A percentile compares a stretch with the other conserved stretches of the same genome.
phyloP scores from a whole-genome alignment of 169 alveolate species.

The Plasmodium ovale region DNA sequence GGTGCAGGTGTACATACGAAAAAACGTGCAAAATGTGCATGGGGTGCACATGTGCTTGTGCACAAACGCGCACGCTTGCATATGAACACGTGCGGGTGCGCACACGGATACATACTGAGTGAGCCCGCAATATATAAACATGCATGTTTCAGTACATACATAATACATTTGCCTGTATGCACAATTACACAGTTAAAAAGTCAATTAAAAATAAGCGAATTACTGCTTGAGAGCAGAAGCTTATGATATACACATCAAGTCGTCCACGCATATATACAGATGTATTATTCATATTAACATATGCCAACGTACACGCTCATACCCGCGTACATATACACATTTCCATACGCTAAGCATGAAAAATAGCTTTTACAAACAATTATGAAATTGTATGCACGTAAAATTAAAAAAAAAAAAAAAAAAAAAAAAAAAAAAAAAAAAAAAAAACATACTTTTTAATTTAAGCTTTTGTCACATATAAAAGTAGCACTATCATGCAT shows the following conservation, averaged over 20 bases:
- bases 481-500: too few species aligned
- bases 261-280: neutral
- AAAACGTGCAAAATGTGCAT: too few species aligned
- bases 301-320: too few species aligned
- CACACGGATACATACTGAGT: too few species aligned
- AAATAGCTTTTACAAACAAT: constrained; percentile 34
- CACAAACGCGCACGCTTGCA: too few species aligned
- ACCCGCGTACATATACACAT: neutral
- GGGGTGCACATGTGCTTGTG: too few species aligned
- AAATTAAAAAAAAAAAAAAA: constrained; percentile 1
- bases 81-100: too few species aligned
- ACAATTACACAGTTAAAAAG: constrained; percentile 22
- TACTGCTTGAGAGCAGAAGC: constrained; percentile 2
- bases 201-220: constrained; percentile 28
- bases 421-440: neutral
- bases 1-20: constrained; percentile 10
- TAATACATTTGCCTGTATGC: neutral
- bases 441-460: constrained; percentile 2
- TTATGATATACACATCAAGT: neutral
- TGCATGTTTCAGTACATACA: too few species aligned
- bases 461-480: constrained; percentile 2
- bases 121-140: too few species aligned
- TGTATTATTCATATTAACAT: neutral
- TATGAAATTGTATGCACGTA: constrained; percentile 19
- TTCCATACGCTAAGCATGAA: constrained; percentile 10